Conservation (phyloP, 352 stramenopile species). For the Sclerospora graminicola region DNA sequence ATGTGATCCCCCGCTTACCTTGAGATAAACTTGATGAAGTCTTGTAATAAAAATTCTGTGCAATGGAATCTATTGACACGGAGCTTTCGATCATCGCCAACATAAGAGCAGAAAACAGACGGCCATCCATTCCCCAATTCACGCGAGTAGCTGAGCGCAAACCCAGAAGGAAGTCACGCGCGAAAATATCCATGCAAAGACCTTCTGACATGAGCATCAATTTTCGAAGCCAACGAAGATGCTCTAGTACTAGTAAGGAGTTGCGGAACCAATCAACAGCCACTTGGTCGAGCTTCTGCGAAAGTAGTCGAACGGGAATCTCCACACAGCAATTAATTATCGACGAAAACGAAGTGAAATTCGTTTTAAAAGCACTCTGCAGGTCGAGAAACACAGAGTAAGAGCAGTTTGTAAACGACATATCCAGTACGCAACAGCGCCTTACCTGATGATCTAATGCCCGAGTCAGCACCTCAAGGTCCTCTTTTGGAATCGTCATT, state of each 20-base stretch:
- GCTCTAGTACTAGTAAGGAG: constrained; percentile 30
- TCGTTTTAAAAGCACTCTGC: constrained; percentile 9
- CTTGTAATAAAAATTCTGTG: constrained; percentile 40
- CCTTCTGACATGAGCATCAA: constrained; percentile 68
- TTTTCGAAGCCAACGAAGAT: constrained; percentile 50
- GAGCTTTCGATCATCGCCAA: constrained; percentile 51
- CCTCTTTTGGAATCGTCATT: constrained; percentile 4
- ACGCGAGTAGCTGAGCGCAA: constrained; percentile 33
- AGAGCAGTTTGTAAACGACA: background rate
- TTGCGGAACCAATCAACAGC: constrained; percentile 33
- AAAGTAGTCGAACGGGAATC: constrained; percentile 26
- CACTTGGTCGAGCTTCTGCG: constrained; percentile 33
- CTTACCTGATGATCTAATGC: constrained; percentile 16
- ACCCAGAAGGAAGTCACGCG: constrained; percentile 38
- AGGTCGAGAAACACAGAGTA: background rate
- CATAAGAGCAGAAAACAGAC: constrained; percentile 36
- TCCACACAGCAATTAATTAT: constrained; percentile 32
- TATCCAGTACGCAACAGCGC: background rate
- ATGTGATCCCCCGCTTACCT: constrained; percentile 18
- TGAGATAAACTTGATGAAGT: constrained; percentile 23
- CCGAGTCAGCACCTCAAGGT: constrained; percentile 11
- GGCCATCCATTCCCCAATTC: constrained; percentile 33
- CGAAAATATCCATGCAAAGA: constrained; percentile 63
- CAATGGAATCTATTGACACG: constrained; percentile 9
- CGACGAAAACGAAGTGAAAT: constrained; percentile 34